Evolutionary conservation across 768 basidiomycete species (phyloP).

Genomic region (Lepiota venenata): DNA sequence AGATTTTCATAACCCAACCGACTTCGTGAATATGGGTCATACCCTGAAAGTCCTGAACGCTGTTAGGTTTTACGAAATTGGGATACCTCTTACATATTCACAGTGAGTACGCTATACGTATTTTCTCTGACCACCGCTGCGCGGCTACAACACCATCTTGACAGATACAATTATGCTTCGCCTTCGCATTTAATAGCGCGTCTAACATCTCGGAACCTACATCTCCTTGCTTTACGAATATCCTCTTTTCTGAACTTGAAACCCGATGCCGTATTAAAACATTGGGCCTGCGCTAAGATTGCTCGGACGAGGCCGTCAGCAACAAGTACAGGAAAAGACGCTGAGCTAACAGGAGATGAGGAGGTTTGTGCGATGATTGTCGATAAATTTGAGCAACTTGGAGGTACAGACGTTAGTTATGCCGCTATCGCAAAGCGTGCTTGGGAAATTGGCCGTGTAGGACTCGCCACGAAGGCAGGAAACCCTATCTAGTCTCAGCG

Average conservation of each 20-base stretch:
- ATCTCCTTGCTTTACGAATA: constrained; percentile 89
- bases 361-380: constrained; percentile 82
- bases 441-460: constrained; percentile 82
- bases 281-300: constrained; percentile 97
- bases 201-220: constrained; percentile 82
- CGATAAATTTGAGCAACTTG: constrained; percentile 83
- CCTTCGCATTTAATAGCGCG: constrained; percentile 79
- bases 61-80: constrained; percentile 87
- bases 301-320: constrained; percentile 60
- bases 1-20: constrained; percentile 88
- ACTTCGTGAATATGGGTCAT: constrained; percentile 92
- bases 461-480: constrained; percentile 79
- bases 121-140: constrained; percentile 1
- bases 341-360: constrained; percentile 65
- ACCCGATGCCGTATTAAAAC: constrained; percentile 84
- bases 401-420: constrained; percentile 79
- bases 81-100: constrained; percentile 87
- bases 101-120: constrained; percentile 55
- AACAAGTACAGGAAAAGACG: constrained; percentile 48
- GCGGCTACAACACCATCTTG: background rate
- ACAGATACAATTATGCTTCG: constrained; percentile 78
- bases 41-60: constrained; percentile 93
- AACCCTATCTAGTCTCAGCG: background rate
- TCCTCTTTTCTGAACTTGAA: constrained; percentile 81
- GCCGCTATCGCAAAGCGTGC: constrained; percentile 93